Conservation (phyloP, 78 protist species). For the Dictyostelium purpureum region DNA sequence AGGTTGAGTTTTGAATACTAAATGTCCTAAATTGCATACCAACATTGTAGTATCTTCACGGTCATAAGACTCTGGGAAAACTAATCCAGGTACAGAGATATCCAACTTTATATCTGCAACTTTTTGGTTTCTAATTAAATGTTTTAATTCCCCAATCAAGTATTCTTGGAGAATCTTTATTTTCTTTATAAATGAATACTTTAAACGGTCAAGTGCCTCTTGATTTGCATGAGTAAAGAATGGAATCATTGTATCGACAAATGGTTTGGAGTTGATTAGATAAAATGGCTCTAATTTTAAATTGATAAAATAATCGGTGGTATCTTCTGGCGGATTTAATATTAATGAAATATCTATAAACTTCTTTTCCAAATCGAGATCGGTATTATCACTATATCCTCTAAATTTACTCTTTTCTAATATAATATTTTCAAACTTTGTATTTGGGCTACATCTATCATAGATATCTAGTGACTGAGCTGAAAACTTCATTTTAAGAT, state of each 20-base stretch:
- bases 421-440: slow-evolving; percentile 46
- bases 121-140: slow-evolving; percentile 65
- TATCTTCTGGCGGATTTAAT: slow-evolving; percentile 11
- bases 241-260: slow-evolving; percentile 68
- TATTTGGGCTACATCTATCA: slow-evolving; percentile 34
- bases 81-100: slow-evolving; percentile 20
- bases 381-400: background rate
- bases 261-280: slow-evolving; percentile 44
- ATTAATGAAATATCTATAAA: background rate
- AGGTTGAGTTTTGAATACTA: slow-evolving; percentile 57
- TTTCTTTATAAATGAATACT: slow-evolving; percentile 47
- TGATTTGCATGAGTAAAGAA: slow-evolving; percentile 70
- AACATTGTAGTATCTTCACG: slow-evolving; percentile 19
- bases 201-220: slow-evolving; percentile 69
- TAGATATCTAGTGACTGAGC: background rate
- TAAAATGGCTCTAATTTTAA: slow-evolving; percentile 43
- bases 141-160: slow-evolving; percentile 8
- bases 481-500: background rate
- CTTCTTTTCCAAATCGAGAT: slow-evolving; percentile 1
- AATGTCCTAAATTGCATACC: slow-evolving; percentile 8
- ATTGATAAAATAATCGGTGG: slow-evolving; percentile 22
- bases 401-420: slow-evolving; percentile 7
- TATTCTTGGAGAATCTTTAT: slow-evolving; percentile 27
- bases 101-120: slow-evolving; percentile 53
- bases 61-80: slow-evolving; percentile 60